Evolutionary conservation across 2,329 filamentous ascomycete genomes (phyloP).

Genomic region (Daldinia eschscholtzii): DNA sequence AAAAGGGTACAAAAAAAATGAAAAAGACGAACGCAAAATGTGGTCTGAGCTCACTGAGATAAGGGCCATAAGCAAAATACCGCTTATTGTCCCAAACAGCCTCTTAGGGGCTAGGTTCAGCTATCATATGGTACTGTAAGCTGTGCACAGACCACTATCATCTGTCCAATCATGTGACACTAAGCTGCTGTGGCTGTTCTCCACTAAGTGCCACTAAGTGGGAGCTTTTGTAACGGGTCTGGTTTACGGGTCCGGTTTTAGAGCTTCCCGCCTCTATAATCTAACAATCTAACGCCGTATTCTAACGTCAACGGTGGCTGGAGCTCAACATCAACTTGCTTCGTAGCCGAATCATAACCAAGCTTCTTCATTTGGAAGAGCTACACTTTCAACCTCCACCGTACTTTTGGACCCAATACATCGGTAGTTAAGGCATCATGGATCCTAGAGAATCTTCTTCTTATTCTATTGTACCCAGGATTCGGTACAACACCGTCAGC

Average conservation of each 20-base stretch:
- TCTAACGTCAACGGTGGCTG: constrained; percentile 43
- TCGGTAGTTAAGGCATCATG: constrained; percentile 44
- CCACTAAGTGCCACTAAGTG: constrained; percentile 34
- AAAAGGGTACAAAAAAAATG: too few relatives aligned
- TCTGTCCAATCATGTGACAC: constrained; percentile 29
- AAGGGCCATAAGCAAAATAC: too few relatives aligned
- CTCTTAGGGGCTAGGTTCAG: neutral
- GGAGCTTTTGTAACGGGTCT: constrained; percentile 32
- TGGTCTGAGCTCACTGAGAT: too few relatives aligned
- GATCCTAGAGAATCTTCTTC: constrained; percentile 71
- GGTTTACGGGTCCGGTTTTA: constrained; percentile 22
- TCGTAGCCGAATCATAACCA: constrained; percentile 29
- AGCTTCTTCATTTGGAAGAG: constrained; percentile 35
- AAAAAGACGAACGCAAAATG: too few relatives aligned
- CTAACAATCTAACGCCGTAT: constrained; percentile 23
- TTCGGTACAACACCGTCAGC: constrained; percentile 98
- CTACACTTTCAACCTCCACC: constrained; percentile 22
- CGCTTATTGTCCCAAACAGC: too few relatives aligned
- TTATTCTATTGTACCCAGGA: constrained; percentile 70
- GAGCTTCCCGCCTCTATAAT: constrained; percentile 29
- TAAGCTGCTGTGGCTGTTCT: constrained; percentile 32
- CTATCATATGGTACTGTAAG: neutral
- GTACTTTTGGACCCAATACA: constrained; percentile 25
- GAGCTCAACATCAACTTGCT: constrained; percentile 36
- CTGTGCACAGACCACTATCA: neutral